Evolutionary conservation across 2,329 filamentous ascomycete species (phyloP).

Genomic region (Fonsecaea nubica): DNA sequence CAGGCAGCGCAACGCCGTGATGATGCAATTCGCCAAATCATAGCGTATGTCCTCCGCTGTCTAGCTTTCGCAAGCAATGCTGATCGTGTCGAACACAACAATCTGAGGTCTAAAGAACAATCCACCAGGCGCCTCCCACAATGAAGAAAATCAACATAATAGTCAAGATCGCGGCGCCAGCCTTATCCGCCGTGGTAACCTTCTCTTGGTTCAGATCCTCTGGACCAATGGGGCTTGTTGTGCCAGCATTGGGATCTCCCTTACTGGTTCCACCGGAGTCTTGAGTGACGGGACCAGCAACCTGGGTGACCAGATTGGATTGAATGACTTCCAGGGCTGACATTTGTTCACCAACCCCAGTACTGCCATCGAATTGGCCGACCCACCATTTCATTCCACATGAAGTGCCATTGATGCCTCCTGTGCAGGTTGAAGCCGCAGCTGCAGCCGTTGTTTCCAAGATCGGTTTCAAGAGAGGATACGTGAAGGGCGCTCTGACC

Average conservation of each 20-base stretch:
- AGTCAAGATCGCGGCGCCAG: slow-evolving; percentile 48
- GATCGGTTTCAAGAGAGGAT: slow-evolving; percentile 58
- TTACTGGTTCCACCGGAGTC: slow-evolving; percentile 65
- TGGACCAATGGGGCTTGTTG: slow-evolving; percentile 36
- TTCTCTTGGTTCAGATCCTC: slow-evolving; percentile 32
- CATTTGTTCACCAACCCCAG: slow-evolving; percentile 52
- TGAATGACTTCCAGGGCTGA: slow-evolving; percentile 64
- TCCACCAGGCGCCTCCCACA: slow-evolving; percentile 40
- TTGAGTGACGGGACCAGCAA: slow-evolving; percentile 52
- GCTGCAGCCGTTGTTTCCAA: slow-evolving; percentile 61
- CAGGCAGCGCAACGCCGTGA: slow-evolving; percentile 5
- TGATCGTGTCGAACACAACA: not conserved
- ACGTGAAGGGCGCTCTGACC: slow-evolving; percentile 64
- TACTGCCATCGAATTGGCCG: slow-evolving; percentile 46
- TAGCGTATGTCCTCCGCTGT: not conserved
- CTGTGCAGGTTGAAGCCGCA: slow-evolving; percentile 62
- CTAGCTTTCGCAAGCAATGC: not conserved
- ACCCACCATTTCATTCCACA: slow-evolving; percentile 53
- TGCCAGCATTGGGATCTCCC: slow-evolving; percentile 54
- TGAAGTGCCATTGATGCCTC: slow-evolving; percentile 51
- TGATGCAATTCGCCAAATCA: slow-evolving; percentile 17
- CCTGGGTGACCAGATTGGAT: slow-evolving; percentile 56
- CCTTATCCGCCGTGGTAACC: slow-evolving; percentile 47
- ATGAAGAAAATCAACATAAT: slow-evolving; percentile 36
- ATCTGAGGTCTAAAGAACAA: slow-evolving; percentile 32